phyloP scores from a whole-genome alignment of 768 basidiomycete genomes.

The Lactifluus piperatus region DNA sequence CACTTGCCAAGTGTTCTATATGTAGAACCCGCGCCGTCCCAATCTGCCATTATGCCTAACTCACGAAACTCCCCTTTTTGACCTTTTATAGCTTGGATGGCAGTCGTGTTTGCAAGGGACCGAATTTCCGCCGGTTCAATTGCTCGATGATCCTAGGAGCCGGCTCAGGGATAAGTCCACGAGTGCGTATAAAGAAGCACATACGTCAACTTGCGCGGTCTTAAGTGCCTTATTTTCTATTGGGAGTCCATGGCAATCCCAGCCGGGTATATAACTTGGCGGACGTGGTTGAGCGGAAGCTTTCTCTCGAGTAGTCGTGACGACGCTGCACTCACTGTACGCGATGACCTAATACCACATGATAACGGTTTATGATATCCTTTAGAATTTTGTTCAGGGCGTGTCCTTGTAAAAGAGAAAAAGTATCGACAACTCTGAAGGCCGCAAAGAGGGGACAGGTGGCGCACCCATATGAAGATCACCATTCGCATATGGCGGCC shows the following conservation, averaged over 20 bases:
- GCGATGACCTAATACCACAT: constrained; percentile 64
- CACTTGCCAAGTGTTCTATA: constrained; percentile 79
- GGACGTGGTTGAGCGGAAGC: not conserved
- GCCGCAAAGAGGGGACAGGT: not conserved
- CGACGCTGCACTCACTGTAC: constrained; percentile 59
- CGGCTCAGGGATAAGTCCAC: not conserved
- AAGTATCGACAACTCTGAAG: not conserved
- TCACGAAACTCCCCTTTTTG: constrained; percentile 76
- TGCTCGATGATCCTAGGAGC: constrained; percentile 41
- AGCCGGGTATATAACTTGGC: constrained; percentile 83
- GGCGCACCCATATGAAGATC: constrained; percentile 83
- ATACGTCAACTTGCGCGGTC: constrained; percentile 50
- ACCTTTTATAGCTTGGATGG: constrained; percentile 58
- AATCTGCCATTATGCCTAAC: constrained; percentile 90
- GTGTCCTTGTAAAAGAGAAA: constrained; percentile 50
- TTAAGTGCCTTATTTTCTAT: constrained; percentile 92
- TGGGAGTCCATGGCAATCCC: constrained; percentile 97
- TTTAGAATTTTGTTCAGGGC: constrained; percentile 95
- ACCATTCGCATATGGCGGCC: constrained; percentile 97
- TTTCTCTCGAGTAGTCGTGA: not conserved
- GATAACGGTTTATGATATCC: constrained; percentile 89
- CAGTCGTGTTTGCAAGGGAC: constrained; percentile 59
- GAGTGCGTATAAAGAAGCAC: not conserved
- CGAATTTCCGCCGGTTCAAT: constrained; percentile 60
- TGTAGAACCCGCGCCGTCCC: constrained; percentile 51